Percentiles rank a stretch among this genome's conserved stretches.
phyloP scores from a whole-genome alignment of 805 yeast species.

The Pichia thaimueangensis region DNA sequence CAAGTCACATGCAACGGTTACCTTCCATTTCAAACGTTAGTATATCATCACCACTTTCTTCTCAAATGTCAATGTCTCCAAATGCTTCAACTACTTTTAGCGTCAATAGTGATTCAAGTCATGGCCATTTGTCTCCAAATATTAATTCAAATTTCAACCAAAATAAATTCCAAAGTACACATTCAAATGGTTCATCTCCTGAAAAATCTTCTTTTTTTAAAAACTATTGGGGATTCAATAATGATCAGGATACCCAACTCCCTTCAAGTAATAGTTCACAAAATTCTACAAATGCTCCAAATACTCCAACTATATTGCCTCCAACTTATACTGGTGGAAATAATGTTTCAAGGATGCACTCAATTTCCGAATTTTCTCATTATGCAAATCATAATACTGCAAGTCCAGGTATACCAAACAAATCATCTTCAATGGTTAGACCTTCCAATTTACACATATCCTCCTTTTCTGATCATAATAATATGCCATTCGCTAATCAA shows the following conservation, averaged over 20 bases:
- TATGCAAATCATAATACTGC: background rate
- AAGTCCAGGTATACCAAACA: background rate
- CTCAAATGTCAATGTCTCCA: conserved; percentile 1
- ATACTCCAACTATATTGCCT: no score
- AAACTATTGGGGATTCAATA: conserved; percentile 8
- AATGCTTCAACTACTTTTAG: no score
- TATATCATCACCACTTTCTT: background rate
- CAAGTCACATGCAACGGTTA: conserved; percentile 4
- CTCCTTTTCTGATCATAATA: no score
- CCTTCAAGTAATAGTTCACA: background rate
- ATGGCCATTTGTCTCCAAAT: no score
- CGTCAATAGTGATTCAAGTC: no score
- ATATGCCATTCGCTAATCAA: no score
- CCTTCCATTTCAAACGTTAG: background rate
- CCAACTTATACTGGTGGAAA: no score
- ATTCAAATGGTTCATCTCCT: background rate
- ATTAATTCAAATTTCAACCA: no score
- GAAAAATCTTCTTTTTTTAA: conserved; percentile 8
- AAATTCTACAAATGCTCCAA: no score
- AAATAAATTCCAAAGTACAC: no score
- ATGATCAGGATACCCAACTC: background rate
- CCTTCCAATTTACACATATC: no score
- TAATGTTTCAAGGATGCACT: conserved; percentile 7
- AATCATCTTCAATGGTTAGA: no score
- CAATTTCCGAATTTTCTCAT: conserved; percentile 5